Evolutionary conservation across 306 rosid species (phyloP), one percentile per base, ranked within the genome.

Genomic region (Trifolium dubium): DNA sequence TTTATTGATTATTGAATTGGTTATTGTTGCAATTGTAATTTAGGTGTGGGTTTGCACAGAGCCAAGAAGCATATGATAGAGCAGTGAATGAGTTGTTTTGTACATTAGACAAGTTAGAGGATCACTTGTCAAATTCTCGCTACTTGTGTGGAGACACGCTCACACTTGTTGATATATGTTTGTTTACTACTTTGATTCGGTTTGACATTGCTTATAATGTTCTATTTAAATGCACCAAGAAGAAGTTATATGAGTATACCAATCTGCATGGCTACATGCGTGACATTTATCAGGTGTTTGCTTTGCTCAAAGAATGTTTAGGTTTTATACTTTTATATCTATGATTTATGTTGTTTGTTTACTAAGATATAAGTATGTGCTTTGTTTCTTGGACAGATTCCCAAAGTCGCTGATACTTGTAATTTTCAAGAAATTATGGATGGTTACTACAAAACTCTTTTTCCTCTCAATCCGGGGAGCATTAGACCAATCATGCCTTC

Each of bases 31-130:
- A 12, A 29, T 46, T 75, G 65, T 82, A 60, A 11, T 66, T 5
- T 3, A 89, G 96, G 72, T 92, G 97, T 75, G 97, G 99, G 15
- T 92, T 94, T 86, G 97, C 97, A n/a, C 92, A 94, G 82, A 89
- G 95, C 30, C 99, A 92, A 78, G 83, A 83, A 70, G 97, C 96
- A 28, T 92, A 89, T 53, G 95, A 91, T 72, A 74, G 7, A 66
- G 96, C 96, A 0, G 96, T 85, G 13, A 62, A 77, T 19, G 89
- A 86, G 8, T 78, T 94, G 85, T 94, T 94, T 77, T 10, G 50
- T 12, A 83, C 93, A 15, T 60, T 89, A 29, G 95, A 92, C 62
- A 64, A 61, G 85, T 51, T 91, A 51, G 92, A 94, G 13, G 76
- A 81, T 70, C 97, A 92, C 72, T 72, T 94, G 79, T 71, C 73